Evolutionary conservation across 305 asterid genomes (phyloP).

Genomic region (Solanum chacoense): DNA sequence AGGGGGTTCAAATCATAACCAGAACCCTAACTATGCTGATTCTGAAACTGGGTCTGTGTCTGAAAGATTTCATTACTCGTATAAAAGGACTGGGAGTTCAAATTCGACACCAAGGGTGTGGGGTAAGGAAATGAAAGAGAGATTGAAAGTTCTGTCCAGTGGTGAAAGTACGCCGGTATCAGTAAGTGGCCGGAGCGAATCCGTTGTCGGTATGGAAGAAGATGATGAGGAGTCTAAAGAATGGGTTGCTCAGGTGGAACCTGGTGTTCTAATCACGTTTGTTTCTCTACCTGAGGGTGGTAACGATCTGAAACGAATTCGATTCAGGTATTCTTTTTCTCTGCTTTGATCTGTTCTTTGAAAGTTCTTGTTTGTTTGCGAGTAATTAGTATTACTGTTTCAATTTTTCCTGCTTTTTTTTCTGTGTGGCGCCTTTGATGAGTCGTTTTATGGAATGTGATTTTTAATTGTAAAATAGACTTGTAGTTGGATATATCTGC

Average conservation of each 20-base stretch:
- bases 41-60: slow-evolving; percentile 56
- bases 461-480: not conserved
- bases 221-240: slow-evolving; percentile 43
- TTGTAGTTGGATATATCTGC: not conserved
- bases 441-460: not conserved
- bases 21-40: slow-evolving; percentile 26
- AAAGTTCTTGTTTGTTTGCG: slow-evolving; percentile 33
- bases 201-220: slow-evolving; percentile 57
- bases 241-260: slow-evolving; percentile 98
- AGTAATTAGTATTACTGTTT: slow-evolving; percentile 18
- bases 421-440: not conserved
- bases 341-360: not conserved
- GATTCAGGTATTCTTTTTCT: slow-evolving; percentile 52
- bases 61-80: slow-evolving; percentile 50
- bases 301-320: slow-evolving; percentile 83
- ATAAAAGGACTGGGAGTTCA: slow-evolving; percentile 54
- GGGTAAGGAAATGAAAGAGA: slow-evolving; percentile 53
- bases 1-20: slow-evolving; percentile 35
- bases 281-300: slow-evolving; percentile 80
- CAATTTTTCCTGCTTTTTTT: slow-evolving; percentile 9
- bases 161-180: slow-evolving; percentile 89
- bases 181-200: slow-evolving; percentile 67
- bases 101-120: slow-evolving; percentile 43
- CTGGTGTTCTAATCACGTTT: slow-evolving; percentile 85
- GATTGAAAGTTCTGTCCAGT: slow-evolving; percentile 45